These are phyloP conservation scores for Microdochium nivale DNA, from an alignment of 2,329 filamentous ascomycete species.

Conservation along the genomic window DNA sequence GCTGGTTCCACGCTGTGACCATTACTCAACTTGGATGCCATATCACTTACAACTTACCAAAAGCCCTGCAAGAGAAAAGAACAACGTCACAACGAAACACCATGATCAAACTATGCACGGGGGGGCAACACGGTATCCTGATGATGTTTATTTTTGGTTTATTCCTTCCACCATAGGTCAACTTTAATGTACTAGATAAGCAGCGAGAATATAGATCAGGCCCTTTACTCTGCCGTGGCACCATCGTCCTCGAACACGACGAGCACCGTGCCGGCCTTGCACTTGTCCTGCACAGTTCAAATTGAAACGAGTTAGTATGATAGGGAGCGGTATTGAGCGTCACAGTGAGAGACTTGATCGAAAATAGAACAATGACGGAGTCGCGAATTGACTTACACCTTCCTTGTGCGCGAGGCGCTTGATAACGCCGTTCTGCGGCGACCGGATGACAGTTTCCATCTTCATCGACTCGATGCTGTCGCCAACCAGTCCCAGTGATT, in stretches of 20 bases:
- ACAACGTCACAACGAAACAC: too few species aligned
- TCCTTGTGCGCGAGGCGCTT: slow-evolving; percentile 66
- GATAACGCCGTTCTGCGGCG: slow-evolving; percentile 63
- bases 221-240: background rate
- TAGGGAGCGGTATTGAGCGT: background rate
- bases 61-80: too few species aligned
- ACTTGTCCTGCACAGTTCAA: slow-evolving; percentile 51
- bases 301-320: background rate
- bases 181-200: background rate
- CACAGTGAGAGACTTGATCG: background rate
- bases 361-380: slow-evolving; percentile 1
- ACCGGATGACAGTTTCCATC: slow-evolving; percentile 79
- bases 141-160: background rate
- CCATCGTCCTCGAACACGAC: slow-evolving; percentile 59
- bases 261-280: slow-evolving; percentile 66
- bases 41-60: too few species aligned
- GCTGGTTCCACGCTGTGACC: too few species aligned
- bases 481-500: slow-evolving; percentile 15
- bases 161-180: background rate
- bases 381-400: slow-evolving; percentile 47
- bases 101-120: too few species aligned
- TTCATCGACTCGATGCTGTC: slow-evolving; percentile 76
- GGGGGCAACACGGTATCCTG: too few species aligned
- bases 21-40: too few species aligned
- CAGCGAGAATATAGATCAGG: background rate